Percentiles rank a stretch among this genome's conserved stretches.
These are phyloP conservation scores for Ogataea angusta DNA, from an alignment of 805 yeast species.

Conservation along the genomic window DNA sequence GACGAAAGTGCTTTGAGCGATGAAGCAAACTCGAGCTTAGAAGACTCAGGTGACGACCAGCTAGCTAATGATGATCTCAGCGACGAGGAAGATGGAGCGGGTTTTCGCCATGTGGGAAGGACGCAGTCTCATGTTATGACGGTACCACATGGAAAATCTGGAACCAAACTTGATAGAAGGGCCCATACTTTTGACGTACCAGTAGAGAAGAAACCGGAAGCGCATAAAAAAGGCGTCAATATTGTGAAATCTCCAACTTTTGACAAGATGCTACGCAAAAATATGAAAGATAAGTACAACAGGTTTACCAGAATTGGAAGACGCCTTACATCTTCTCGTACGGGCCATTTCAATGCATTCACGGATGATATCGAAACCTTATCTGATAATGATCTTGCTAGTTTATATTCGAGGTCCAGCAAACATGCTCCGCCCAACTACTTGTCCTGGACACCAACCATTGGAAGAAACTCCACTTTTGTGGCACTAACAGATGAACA, in stretches of 20 bases:
- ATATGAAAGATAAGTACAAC: conserved; percentile 19
- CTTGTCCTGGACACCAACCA: conserved; percentile 84
- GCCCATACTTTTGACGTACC: conserved; percentile 47
- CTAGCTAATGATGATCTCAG: conserved; percentile 19
- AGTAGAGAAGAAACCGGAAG: conserved; percentile 5
- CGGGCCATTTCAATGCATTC: not conserved
- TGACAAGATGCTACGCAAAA: conserved; percentile 37
- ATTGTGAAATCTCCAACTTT: conserved; percentile 45
- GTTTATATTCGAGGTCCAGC: conserved; percentile 21
- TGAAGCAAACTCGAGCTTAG: conserved; percentile 19
- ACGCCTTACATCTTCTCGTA: conserved; percentile 19
- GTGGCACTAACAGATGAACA: conserved; percentile 77
- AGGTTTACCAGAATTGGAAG: conserved; percentile 24
- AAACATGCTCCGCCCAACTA: conserved; percentile 50
- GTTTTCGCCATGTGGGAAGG: conserved; percentile 19
- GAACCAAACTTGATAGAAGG: conserved; percentile 37
- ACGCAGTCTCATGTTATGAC: conserved; percentile 28
- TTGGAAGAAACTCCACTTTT: conserved; percentile 92
- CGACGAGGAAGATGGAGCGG: conserved; percentile 8
- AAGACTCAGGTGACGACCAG: not conserved
- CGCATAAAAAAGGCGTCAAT: conserved; percentile 10
- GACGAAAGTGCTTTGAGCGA: conserved; percentile 24
- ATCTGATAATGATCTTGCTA: conserved; percentile 32
- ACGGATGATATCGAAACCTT: conserved; percentile 3
- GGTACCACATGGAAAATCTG: conserved; percentile 27